Base-by-base conservation (phyloP, 257 asterid genomes). In the Ligustrum vulgare region DNA sequence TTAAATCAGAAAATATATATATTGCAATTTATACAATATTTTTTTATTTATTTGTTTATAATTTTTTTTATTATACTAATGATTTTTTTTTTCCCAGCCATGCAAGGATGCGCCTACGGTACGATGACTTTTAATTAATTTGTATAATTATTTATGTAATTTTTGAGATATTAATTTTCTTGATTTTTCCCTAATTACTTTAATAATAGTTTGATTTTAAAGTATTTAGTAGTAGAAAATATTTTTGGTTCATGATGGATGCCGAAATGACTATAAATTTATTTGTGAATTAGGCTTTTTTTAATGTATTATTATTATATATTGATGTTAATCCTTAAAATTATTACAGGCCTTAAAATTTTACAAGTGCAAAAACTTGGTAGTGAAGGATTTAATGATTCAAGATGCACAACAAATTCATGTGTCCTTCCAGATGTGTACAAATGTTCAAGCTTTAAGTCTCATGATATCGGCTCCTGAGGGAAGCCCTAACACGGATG, bases 71-170 rank as follows among this genome's bases (percentile, higher is more conserved):
- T 37, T 47, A 36, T 49, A 12, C 33, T 67, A n/a, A 15, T 36
- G 5, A 32, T 63, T 20, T 36, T 15, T 60, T 54, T 23, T 33
- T 28, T 58, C 6, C 10, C 13, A 93, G 96, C 88, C 89, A 51
- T 93, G 98, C 89, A 84, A 75, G 79, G 54, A 47, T 12, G 96
- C 96, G 72, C 96, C 98, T 7, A 90, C 98, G 90, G 98, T 91
- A 91, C 6, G 97, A 60, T 9, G 6, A 75, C 28, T 67, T 77
- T 6, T 28, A n/a, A 43, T 43, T 43, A 43, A 43, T 43, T 12
- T 3, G 51, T 12, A 16, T 5, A 43, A 12, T 43, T 43, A 43
- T 43, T 43, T 43, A 18, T 1, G 18, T 43, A 43, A 43, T 11
- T 43, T 43, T 43, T 12, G 16, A 39, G 47, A 10, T 39, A 39